Percentiles rank a stretch among this genome's conserved stretches.
phyloP scores from a whole-genome alignment of 352 stramenopile genomes.

The Phytopythium delawarense region DNA sequence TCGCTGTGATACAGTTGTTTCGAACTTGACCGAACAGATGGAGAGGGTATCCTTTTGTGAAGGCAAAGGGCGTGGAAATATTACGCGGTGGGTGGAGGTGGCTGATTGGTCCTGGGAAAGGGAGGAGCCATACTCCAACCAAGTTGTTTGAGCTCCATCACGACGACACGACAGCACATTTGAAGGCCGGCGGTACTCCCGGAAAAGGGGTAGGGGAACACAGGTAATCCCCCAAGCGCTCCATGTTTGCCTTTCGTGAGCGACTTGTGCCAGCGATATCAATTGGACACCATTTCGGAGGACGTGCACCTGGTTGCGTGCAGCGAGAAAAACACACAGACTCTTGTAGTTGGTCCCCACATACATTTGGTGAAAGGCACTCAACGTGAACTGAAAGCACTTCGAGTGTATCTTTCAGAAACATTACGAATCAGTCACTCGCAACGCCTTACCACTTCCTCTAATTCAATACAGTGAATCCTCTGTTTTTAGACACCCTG shows the following conservation, averaged over 20 bases:
- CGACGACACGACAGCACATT: background rate
- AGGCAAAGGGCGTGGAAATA: background rate
- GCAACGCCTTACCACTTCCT: background rate
- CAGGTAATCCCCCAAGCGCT: background rate
- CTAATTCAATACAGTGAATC: background rate
- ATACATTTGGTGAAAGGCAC: background rate
- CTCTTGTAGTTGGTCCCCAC: too few relatives aligned
- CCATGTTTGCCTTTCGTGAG: background rate
- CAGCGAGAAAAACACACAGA: too few relatives aligned
- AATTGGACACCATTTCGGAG: too few relatives aligned
- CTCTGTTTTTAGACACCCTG: too few relatives aligned
- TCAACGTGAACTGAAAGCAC: background rate
- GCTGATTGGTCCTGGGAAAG: slow-evolving; percentile 4
- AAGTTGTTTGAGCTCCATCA: background rate
- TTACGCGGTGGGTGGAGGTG: background rate
- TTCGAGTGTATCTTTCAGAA: background rate
- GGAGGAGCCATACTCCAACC: background rate
- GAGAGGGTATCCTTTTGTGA: background rate
- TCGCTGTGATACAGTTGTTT: background rate
- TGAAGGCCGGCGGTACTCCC: background rate
- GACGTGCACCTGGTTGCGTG: too few relatives aligned
- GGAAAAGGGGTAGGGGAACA: background rate
- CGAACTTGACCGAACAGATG: background rate
- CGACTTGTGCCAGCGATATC: background rate
- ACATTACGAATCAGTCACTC: background rate